Evolutionary conservation across 345 rosid genomes (phyloP), one percentile per base, ranked within the genome.

Genomic region (Citrus inodora): DNA sequence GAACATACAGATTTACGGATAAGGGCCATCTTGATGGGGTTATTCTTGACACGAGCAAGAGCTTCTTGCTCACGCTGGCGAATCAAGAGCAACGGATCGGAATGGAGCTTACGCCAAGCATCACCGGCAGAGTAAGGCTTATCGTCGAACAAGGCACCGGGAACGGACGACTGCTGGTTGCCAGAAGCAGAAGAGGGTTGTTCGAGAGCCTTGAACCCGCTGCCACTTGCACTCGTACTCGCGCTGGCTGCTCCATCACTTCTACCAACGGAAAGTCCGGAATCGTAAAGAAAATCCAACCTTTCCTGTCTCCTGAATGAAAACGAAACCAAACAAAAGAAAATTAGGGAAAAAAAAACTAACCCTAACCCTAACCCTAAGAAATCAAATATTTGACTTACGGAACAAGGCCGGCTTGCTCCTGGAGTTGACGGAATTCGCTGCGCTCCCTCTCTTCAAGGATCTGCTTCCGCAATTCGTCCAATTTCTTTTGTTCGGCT

Each of bases 11-110:
- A 96, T 90, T 94, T 92, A 5, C 92, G 89, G 85, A 92, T 92
- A 67, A 80, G 80, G 72, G 93, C 89, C 99, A 96, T 96, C 86
- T 92, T 94, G 9, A 94, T 89, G 27, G 99, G 99, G 79, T 96
- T 96, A 82, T 96, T 96, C 87, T 94, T 92, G 82, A 96, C 82
- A n/a, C 91, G 93, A 7, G 98, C 92, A 69, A 94, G 92, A 1
- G 99, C 97, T 79, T 96, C 98, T 71, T 94, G 99, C 83, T 96
- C 99, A 0, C 94, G 93, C 85, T 92, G 96, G 72, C 97, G 92
- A 83, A 94, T 94, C 87, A 96, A 71, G 80, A 96, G 96, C 83
- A 96, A 78, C 35, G 99, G 99, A 76, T 92, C 98, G 0, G 98
- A 88, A 81, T 96, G 98, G 71, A 94, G 93, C 79, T 91, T 94